Conservation (phyloP, 2,329 filamentous ascomycete genomes). For the Bertia moriformis region DNA sequence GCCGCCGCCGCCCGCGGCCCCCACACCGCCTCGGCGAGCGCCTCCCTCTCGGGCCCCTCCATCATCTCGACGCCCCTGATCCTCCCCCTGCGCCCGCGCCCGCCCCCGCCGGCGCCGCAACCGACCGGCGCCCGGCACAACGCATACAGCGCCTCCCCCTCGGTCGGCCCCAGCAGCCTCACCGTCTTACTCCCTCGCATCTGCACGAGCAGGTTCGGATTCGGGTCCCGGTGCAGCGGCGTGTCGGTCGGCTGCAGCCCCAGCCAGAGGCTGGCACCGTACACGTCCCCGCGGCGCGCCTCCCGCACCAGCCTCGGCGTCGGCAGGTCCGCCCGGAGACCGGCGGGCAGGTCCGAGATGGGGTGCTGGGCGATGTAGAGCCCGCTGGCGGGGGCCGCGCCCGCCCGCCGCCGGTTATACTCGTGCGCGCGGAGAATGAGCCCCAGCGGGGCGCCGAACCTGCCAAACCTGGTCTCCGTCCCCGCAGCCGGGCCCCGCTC, state of each 20-base stretch:
- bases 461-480: neutral
- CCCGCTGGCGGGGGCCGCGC: neutral
- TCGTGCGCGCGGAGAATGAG: too few relatives aligned
- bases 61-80: slow-evolving; percentile 84
- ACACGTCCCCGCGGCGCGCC: slow-evolving; percentile 69
- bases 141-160: slow-evolving; percentile 52
- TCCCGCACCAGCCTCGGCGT: slow-evolving; percentile 46
- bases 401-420: too few relatives aligned
- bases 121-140: slow-evolving; percentile 20
- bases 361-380: slow-evolving; percentile 78
- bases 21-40: slow-evolving; percentile 63
- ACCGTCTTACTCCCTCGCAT: slow-evolving; percentile 59
- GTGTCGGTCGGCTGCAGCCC: slow-evolving; percentile 78
- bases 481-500: too few relatives aligned
- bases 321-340: slow-evolving; percentile 51
- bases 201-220: slow-evolving; percentile 84
- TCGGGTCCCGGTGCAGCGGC: slow-evolving; percentile 81
- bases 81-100: slow-evolving; percentile 18
- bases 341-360: slow-evolving; percentile 49
- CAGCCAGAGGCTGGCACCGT: slow-evolving; percentile 76
- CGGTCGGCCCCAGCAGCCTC: slow-evolving; percentile 50
- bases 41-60: slow-evolving; percentile 56
- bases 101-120: too few relatives aligned
- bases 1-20: slow-evolving; percentile 11
- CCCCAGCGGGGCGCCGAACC: too few relatives aligned